Conservation (phyloP, 768 basidiomycete genomes). For the Pholiota molesta region DNA sequence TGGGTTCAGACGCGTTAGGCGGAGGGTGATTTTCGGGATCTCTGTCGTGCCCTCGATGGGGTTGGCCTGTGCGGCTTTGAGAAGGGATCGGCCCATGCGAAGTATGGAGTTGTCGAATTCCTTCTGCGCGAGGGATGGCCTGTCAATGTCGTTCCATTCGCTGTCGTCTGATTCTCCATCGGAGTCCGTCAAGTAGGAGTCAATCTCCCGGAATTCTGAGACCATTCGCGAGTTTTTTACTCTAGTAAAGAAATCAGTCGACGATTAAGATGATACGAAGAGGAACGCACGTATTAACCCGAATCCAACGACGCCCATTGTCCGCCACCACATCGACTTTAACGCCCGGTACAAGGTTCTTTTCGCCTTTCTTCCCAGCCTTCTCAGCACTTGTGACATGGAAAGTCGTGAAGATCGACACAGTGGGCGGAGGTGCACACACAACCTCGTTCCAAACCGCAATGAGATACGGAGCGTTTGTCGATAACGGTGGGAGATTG, state of each 20-base stretch:
- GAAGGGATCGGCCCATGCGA: constrained; percentile 67
- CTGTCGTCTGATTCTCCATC: constrained; percentile 49
- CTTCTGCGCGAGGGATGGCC: constrained; percentile 47
- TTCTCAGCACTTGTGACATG: constrained; percentile 23
- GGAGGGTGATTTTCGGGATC: constrained; percentile 55
- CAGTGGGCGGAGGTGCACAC: constrained; percentile 57
- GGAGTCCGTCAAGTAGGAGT: constrained; percentile 73
- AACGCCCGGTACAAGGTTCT: constrained; percentile 37
- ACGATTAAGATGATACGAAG: neutral
- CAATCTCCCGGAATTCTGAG: constrained; percentile 83
- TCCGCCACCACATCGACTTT: constrained; percentile 86
- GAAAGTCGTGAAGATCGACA: constrained; percentile 63
- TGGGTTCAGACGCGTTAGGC: constrained; percentile 72
- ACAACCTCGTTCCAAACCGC: constrained; percentile 84
- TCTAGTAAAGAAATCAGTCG: constrained; percentile 36
- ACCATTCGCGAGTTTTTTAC: constrained; percentile 77
- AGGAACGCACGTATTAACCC: constrained; percentile 80
- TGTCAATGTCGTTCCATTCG: constrained; percentile 49
- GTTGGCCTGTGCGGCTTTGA: constrained; percentile 65
- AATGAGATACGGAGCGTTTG: constrained; percentile 79
- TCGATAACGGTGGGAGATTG: constrained; percentile 57
- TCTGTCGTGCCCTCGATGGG: constrained; percentile 42
- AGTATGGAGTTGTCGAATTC: constrained; percentile 76
- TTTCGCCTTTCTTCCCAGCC: constrained; percentile 21
- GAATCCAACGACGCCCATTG: constrained; percentile 76